Evolutionary conservation across 345 rosid genomes (phyloP).

Genomic region (Eutrema japonicum): DNA sequence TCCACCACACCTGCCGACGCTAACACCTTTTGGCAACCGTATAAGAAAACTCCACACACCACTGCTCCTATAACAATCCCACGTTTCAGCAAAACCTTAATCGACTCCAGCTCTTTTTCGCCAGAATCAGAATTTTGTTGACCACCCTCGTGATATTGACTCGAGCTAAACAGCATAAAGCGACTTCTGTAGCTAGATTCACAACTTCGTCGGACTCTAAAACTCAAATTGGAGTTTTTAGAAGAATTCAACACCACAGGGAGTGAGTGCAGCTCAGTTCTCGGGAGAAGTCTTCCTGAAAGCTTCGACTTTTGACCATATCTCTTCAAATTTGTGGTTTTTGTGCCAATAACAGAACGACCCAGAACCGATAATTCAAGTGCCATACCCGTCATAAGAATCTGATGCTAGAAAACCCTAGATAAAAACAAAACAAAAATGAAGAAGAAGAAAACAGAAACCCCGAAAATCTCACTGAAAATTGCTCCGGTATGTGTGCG

Average conservation of each 20-base stretch:
- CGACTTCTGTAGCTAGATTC: conserved; percentile 37
- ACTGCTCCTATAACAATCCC: conserved; percentile 67
- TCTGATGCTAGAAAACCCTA: conserved; percentile 19
- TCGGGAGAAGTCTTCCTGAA: conserved; percentile 37
- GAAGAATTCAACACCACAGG: conserved; percentile 36
- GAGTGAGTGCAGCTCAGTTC: conserved; percentile 38
- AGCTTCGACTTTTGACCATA: conserved; percentile 45
- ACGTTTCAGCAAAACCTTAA: conserved; percentile 53
- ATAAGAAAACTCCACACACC: conserved; percentile 60
- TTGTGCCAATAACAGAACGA: conserved; percentile 47
- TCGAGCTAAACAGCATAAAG: conserved; percentile 40
- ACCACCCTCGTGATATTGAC: conserved; percentile 36
- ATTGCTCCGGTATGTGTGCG: conserved; percentile 7
- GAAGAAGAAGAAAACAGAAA: background rate
- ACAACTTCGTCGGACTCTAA: conserved; percentile 26
- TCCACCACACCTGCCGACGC: conserved; percentile 69
- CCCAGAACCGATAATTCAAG: conserved; percentile 56
- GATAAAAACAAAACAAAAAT: background rate
- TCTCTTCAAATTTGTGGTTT: conserved; percentile 40
- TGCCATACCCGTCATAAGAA: conserved; percentile 49
- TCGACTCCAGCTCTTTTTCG: conserved; percentile 41
- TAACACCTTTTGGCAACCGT: conserved; percentile 63
- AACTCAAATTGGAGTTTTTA: conserved; percentile 31
- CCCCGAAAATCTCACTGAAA: conserved; percentile 5
- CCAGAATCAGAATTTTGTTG: conserved; percentile 26